A percentile compares a stretch with the other conserved stretches of the same genome.
Conservation (phyloP, 495 filamentous ascomycete species). For the Penicillium tannophilum region DNA sequence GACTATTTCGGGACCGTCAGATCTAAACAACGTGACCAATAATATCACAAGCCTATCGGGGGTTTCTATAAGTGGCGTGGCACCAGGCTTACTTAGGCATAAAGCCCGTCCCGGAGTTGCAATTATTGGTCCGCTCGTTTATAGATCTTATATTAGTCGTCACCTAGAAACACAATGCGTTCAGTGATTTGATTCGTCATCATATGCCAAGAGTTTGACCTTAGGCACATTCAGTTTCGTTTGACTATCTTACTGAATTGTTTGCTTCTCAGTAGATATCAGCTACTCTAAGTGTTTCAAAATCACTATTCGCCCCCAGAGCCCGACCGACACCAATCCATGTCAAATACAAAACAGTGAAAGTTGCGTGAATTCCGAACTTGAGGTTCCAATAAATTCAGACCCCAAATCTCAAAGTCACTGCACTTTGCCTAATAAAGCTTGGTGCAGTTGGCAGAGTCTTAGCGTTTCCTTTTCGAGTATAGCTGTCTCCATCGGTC, state of each 20-base stretch:
- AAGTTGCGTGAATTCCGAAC: background rate
- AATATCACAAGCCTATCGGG: background rate
- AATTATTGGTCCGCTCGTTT: background rate
- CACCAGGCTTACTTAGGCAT: background rate
- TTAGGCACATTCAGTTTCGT: too few relatives aligned
- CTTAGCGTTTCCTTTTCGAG: background rate
- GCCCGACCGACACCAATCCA: background rate
- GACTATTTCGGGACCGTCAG: background rate
- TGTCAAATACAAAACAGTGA: background rate
- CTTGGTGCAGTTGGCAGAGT: background rate
- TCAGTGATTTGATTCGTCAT: too few relatives aligned
- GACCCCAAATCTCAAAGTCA: too few relatives aligned
- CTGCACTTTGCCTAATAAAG: background rate
- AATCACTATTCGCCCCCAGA: too few relatives aligned
- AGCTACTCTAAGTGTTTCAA: too few relatives aligned
- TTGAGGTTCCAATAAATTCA: background rate
- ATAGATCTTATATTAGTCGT: background rate
- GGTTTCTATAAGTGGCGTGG: background rate
- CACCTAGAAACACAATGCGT: too few relatives aligned
- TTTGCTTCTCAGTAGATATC: too few relatives aligned
- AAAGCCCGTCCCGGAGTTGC: background rate
- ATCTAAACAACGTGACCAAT: background rate
- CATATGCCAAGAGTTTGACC: too few relatives aligned
- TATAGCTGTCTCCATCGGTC: background rate
- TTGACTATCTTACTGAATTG: too few relatives aligned